These are phyloP conservation scores for Teunomyces barrocoloradensis DNA, from an alignment of 805 yeast species.

Conservation along the genomic window DNA sequence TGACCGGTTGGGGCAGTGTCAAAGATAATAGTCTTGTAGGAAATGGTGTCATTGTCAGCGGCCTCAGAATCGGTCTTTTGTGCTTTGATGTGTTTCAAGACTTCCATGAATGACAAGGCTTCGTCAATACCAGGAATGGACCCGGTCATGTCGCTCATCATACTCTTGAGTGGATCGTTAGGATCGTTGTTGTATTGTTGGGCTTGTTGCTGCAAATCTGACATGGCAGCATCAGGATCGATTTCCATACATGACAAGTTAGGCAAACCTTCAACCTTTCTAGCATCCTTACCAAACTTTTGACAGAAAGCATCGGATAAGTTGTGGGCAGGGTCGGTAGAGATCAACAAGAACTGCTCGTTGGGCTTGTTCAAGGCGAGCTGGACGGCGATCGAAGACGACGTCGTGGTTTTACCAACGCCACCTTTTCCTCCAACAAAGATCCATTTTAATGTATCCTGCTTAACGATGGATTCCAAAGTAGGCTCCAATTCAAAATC, in stretches of 20 bases:
- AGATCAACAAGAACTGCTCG: conserved; percentile 82
- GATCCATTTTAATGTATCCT: conserved; percentile 84
- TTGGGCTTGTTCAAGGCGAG: conserved; percentile 78
- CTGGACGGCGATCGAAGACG: conserved; percentile 93
- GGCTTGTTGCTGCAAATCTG: conserved; percentile 71
- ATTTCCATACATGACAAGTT: conserved; percentile 98
- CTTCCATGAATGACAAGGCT: conserved; percentile 97
- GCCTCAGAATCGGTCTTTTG: conserved; percentile 42
- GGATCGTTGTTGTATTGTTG: conserved; percentile 54
- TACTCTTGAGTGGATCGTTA: conserved; percentile 61
- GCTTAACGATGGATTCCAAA: conserved; percentile 59
- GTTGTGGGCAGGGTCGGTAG: conserved; percentile 98
- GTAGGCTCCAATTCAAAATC: conserved; percentile 72
- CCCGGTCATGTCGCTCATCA: conserved; percentile 89
- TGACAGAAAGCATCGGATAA: conserved; percentile 97
- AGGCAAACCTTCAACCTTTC: conserved; percentile 82
- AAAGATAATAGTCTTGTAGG: conserved; percentile 85
- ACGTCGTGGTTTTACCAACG: conserved; percentile 97
- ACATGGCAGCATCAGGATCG: conserved; percentile 92
- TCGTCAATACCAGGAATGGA: conserved; percentile 98
- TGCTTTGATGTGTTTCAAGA: conserved; percentile 89
- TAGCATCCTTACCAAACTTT: conserved; percentile 95
- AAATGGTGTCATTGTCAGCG: conserved; percentile 21
- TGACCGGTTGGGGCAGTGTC: conserved; percentile 99
- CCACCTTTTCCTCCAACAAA: conserved; percentile 99